Evolutionary conservation across 371 early-diverging fungal species (phyloP).

Genomic region (Apophysomyces trapeziformis): DNA sequence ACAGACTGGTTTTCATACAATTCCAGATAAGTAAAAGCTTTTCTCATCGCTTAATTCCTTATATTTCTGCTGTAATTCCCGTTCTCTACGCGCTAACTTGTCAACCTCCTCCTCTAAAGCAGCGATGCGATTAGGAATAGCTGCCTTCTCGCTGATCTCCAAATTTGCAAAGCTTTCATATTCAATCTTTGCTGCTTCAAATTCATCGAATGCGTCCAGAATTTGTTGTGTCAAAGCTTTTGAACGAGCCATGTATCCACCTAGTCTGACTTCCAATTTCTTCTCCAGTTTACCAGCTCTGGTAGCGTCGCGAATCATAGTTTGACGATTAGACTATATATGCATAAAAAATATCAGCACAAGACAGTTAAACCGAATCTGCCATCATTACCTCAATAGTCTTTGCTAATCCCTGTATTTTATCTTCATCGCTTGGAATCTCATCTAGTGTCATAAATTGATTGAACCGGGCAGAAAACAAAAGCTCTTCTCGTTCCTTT

Average conservation of each 20-base stretch:
- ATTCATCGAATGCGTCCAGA: conserved; percentile 60
- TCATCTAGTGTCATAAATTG: conserved; percentile 45
- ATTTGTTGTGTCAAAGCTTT: conserved; percentile 65
- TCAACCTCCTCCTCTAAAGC: conserved; percentile 68
- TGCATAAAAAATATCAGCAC: neutral
- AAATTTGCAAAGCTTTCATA: conserved; percentile 65
- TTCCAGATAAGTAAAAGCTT: conserved; percentile 21
- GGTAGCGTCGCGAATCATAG: conserved; percentile 79
- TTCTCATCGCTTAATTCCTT: conserved; percentile 62
- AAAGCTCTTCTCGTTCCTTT: conserved; percentile 43
- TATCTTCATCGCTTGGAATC: conserved; percentile 43
- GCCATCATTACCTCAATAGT: conserved; percentile 40
- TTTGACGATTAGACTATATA: conserved; percentile 60
- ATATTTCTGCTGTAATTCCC: conserved; percentile 77
- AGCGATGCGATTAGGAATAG: conserved; percentile 72
- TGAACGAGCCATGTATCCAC: conserved; percentile 79
- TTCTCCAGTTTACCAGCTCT: conserved; percentile 87
- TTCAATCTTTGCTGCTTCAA: conserved; percentile 69
- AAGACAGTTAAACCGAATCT: neutral
- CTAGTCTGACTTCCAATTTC: conserved; percentile 76
- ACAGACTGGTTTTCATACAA: conserved; percentile 15
- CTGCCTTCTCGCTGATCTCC: conserved; percentile 62
- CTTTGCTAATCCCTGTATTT: conserved; percentile 49
- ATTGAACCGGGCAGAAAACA: conserved; percentile 48
- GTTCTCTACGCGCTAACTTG: conserved; percentile 64